Conservation (phyloP, 371 early-diverging fungal genomes). For the Blakeslea trispora region DNA sequence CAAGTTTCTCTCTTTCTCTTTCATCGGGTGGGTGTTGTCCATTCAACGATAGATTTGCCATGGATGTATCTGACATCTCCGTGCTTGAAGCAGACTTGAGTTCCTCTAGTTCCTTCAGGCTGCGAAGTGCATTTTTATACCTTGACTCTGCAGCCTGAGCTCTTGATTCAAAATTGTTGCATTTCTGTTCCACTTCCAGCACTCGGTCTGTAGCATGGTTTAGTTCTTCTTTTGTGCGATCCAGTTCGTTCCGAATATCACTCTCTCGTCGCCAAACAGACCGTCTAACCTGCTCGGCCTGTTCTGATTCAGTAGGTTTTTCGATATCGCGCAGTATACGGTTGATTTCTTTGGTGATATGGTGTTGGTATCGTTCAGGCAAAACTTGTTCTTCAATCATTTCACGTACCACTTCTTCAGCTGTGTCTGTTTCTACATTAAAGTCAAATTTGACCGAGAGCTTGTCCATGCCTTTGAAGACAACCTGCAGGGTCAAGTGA, state of each 20-base stretch:
- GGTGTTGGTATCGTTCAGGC: constrained; percentile 70
- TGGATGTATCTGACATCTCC: background rate
- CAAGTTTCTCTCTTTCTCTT: constrained; percentile 6
- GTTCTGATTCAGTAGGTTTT: constrained; percentile 40
- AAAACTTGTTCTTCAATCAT: constrained; percentile 88
- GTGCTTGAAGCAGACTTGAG: background rate
- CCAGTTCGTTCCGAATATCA: constrained; percentile 40
- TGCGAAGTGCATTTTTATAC: constrained; percentile 31
- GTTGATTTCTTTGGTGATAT: constrained; percentile 85
- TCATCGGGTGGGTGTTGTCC: background rate
- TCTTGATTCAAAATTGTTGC: constrained; percentile 31
- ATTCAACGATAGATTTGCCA: background rate
- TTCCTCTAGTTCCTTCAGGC: constrained; percentile 24
- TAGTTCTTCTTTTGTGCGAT: constrained; percentile 34
- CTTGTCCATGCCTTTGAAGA: constrained; percentile 81
- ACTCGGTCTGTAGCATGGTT: constrained; percentile 31
- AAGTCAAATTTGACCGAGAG: constrained; percentile 89
- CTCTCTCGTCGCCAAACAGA: constrained; percentile 49
- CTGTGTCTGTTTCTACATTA: constrained; percentile 85
- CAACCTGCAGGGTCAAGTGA: constrained; percentile 74
- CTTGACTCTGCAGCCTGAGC: constrained; percentile 35
- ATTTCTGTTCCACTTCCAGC: constrained; percentile 32
- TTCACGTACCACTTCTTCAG: constrained; percentile 88
- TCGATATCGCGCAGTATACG: constrained; percentile 78
- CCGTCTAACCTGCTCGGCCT: constrained; percentile 33